These are phyloP conservation scores for Triticum aestivum DNA, from an alignment of 176 grass and related monocot genomes.

Conservation along the genomic window DNA sequence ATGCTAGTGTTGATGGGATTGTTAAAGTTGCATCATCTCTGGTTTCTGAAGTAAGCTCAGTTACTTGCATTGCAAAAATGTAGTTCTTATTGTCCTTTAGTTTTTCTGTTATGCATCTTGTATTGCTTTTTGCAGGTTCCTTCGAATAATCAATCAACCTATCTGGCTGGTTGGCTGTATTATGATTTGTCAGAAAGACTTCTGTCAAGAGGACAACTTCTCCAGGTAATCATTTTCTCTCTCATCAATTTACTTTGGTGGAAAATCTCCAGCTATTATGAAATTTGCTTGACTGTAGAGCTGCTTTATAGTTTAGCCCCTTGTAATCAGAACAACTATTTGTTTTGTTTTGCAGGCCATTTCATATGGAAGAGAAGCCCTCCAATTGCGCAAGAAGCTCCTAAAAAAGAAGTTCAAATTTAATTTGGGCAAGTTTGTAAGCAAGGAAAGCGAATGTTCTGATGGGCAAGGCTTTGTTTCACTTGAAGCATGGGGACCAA, in stretches of 20 bases:
- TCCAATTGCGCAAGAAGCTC: conserved; percentile 63
- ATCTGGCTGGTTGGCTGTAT: conserved; percentile 71
- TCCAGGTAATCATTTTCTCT: conserved; percentile 47
- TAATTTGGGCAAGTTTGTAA: conserved; percentile 27
- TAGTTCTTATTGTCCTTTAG: background rate
- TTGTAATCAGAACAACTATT: conserved; percentile 9
- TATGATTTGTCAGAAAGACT: conserved; percentile 81
- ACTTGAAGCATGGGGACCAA: conserved; percentile 54
- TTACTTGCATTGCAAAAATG: background rate
- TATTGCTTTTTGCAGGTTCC: conserved; percentile 53
- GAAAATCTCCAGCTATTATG: background rate
- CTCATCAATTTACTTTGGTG: background rate
- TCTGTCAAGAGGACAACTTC: conserved; percentile 52
- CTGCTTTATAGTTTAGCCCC: conserved; percentile 11
- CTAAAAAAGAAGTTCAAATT: conserved; percentile 72
- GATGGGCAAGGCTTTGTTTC: conserved; percentile 32
- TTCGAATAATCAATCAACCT: conserved; percentile 44
- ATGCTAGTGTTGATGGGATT: conserved; percentile 47
- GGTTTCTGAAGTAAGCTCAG: conserved; percentile 60
- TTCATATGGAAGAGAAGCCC: conserved; percentile 66
- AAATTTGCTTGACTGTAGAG: background rate
- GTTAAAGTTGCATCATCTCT: conserved; percentile 57
- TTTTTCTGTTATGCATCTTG: conserved; percentile 28
- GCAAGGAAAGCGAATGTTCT: background rate
- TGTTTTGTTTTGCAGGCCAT: conserved; percentile 56